Evolutionary conservation across 768 basidiomycete species (phyloP), one percentile per base, ranked within the genome.

Genomic region (Cystobasidium tubakii): DNA sequence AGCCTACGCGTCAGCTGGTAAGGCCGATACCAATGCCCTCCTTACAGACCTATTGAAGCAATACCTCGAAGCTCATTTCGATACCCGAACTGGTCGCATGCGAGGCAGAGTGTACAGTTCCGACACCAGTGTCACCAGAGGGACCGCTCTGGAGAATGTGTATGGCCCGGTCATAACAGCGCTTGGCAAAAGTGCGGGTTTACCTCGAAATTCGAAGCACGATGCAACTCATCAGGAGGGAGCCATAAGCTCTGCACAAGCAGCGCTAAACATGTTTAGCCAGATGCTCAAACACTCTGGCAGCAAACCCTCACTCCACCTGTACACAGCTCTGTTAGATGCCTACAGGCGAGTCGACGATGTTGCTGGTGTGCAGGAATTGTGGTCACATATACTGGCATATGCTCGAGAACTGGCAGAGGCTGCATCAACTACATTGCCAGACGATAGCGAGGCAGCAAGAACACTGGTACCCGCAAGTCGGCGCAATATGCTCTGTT

Each of bases 251-350:
- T 50, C 46, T 19, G 46, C 46, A 50, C 46, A 50, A 34, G 57
- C 87, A 23, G 88, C 88, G 4, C 85, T 87, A 76, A 83, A 85
- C 50, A 72, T 89, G 33, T 85, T 86, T 77, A 74, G 86, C 12
- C 84, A 86, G 75, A 83, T 85, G 80, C 77, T 87, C 31, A 17
- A 31, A 64, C 81, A 84, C 19, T 81, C 82, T 0, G 88, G 88
- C 1, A 88, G 85, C 1, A 80, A 84, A 66, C 85, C 88, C 1
- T 86, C 86, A 0, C 79, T 93, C 64, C 83, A 84, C 23, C 83
- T 86, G 15, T 83, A 92, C 75, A 85, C 86, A 0, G 82, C 85
- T 57, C 81, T 95, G 19, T 83, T 97, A 77, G 87, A 90, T 74
- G 87, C 85, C 0, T 90, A 94, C 80, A 86, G 90, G 6, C 84